These are phyloP conservation scores for Globisporangium carolinianum DNA, from an alignment of 352 stramenopile species.

Conservation along the genomic window DNA sequence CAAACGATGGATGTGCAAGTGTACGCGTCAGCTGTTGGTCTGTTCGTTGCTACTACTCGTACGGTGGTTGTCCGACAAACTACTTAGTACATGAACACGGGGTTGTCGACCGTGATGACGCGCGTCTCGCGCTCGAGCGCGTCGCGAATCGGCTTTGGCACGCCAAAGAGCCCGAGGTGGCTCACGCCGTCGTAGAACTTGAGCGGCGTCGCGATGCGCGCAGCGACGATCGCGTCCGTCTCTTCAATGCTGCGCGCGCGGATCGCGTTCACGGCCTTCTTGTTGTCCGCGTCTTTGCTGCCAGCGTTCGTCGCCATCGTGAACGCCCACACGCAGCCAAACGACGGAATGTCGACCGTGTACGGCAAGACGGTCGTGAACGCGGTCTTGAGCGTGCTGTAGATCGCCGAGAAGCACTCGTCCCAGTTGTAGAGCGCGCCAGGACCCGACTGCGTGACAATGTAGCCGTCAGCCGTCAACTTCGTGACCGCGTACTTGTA, in stretches of 20 bases:
- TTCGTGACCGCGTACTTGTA: constrained; percentile 88
- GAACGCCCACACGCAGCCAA: constrained; percentile 92
- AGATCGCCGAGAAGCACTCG: constrained; percentile 92
- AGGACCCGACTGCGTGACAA: constrained; percentile 92
- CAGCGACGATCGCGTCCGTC: constrained; percentile 60
- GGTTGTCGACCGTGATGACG: constrained; percentile 94
- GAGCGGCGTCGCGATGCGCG: constrained; percentile 54
- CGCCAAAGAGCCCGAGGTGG: constrained; percentile 86
- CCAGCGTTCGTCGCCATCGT: constrained; percentile 90
- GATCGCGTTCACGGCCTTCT: constrained; percentile 36
- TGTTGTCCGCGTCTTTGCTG: constrained; percentile 52
- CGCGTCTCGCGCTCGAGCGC: constrained; percentile 81
- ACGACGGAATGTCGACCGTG: constrained; percentile 89
- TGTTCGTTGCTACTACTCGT: no score
- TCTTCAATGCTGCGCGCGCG: constrained; percentile 45
- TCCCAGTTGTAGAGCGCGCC: constrained; percentile 86
- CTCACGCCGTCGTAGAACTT: constrained; percentile 91
- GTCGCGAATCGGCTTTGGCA: constrained; percentile 90
- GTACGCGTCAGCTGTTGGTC: no score
- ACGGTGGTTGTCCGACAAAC: no score
- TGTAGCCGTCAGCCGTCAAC: constrained; percentile 82
- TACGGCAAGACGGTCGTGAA: constrained; percentile 93
- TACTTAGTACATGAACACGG: constrained; percentile 94
- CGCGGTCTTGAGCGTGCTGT: constrained; percentile 87
- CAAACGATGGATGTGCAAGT: no score